Conservation (phyloP, 164 flowering plant species). For the Chloranthus sessilifolius region DNA sequence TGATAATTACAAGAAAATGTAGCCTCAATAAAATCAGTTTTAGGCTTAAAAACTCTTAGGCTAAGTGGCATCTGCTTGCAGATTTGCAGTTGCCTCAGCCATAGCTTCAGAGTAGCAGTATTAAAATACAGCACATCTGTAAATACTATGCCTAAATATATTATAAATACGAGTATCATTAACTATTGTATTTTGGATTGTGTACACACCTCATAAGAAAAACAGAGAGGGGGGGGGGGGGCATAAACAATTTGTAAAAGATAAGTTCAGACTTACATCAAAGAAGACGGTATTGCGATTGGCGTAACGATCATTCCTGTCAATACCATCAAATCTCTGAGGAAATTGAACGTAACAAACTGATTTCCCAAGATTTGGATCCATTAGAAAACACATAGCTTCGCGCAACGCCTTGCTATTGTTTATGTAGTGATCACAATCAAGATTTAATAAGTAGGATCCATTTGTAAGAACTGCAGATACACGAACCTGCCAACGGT, state of each 20-base stretch:
- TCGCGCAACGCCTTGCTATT: conserved; percentile 67
- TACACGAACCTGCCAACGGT: conserved; percentile 31
- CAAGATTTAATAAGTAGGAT: conserved; percentile 58
- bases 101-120: no score
- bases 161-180: no score
- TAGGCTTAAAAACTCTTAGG: no score
- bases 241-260: not conserved
- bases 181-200: no score
- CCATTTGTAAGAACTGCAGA: conserved; percentile 68
- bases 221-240: not conserved
- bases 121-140: no score
- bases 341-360: conserved; percentile 63
- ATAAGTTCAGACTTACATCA: conserved; percentile 30
- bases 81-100: no score
- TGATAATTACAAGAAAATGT: not conserved
- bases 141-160: no score
- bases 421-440: conserved; percentile 71
- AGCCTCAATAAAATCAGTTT: no score
- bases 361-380: conserved; percentile 48
- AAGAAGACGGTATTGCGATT: conserved; percentile 70
- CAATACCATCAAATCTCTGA: conserved; percentile 71
- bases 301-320: conserved; percentile 57
- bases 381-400: conserved; percentile 72
- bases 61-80: no score
- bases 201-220: not conserved